Base-by-base conservation (phyloP, 768 basidiomycete genomes). In the Mycena vitilis region DNA sequence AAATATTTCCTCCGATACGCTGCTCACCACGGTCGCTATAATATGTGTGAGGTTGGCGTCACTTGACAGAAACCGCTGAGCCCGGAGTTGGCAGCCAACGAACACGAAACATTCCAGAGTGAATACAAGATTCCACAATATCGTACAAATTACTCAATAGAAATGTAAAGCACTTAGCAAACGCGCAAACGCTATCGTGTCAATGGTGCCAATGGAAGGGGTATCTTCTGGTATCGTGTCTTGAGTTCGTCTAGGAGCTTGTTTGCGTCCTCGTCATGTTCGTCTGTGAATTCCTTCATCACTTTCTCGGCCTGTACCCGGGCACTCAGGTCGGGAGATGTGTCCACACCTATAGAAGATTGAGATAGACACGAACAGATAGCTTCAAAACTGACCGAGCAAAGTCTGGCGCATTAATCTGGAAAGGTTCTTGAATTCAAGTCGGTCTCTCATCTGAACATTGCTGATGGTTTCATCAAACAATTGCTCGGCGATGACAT, bases 181-280 rank as follows among this genome's bases (percentile, higher is more conserved):
- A n/a, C n/a, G n/a, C n/a, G 25, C 36, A 53, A 15, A 53, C 7
- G 34, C 15, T 36, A 53, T 53, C 36, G 40, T 30, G 30, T 30
- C 30, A 30, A 52, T 34, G 25, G 5, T 12, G 51, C 20, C n/a
- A 45, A 36, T 12, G 48, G 18, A 44, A 37, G 20, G 5, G 60
- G n/a, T 5, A 68, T 34, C 8, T 51, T 5, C 25, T 68, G 66
- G 16, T 44, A 56, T 5, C 60, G 54, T 1, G 38, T 51, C 49
- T 68, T 68, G 3, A 68, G 48, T 0, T 18, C 16, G 10, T 68
- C 67, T 16, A 68, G 22, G n/a, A 59, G 25, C 1, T 15, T 30
- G 10, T 7, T 11, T 20, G 44, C 38, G 7, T 34, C 16, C 6
- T 63, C 67, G 38, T 68, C 67, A 42, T 68, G 42, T 36, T 23